Base-by-base conservation (phyloP, 2,329 filamentous ascomycete species). In the Periconia sp. region DNA sequence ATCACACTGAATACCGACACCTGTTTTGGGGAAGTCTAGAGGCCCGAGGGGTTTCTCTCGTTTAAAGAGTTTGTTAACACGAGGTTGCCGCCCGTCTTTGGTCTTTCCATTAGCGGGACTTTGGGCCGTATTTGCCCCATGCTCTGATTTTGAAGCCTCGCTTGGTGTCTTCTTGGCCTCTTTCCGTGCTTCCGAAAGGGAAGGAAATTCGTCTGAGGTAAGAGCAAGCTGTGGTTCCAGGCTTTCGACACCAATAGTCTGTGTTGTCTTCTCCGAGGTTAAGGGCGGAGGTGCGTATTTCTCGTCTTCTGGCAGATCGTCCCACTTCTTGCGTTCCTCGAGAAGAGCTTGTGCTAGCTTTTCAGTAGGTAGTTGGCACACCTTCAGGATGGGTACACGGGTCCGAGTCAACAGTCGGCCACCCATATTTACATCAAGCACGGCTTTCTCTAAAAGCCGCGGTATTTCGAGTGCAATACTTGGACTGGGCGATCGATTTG, bases 1-100 rank as follows among this genome's bases (percentile, higher is more conserved):
- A 68, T 96, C 91, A 69, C 90, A 94, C 69, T 92, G 90, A 14
- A 93, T 89, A n/a, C 91, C 91, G 27, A 88, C 83, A 3, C 87
- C 87, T 9, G 79, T 78, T 65, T 90, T 90, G 6, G 90, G 89
- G 53, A 93, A 93, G 70, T 94, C 91, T 2, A 95, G 82, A 11
- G 77, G 77, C 0, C 79, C 79, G 11, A 73, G 66, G 18, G 71
- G 71, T 53, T 77, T 78, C 56, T 81, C 79, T 18, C 79, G 74
- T 1, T 69, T 66, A 78, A 78, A 81, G 9, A 61, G 50, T 45
- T 64, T 72, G 27, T 70, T 68, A 2, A 52, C 44, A 23, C 62
- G 69, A 23, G 57, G 57, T 15, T 63, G 60, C 1, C 60, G 63
- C 10, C 15, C 33, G 18, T 64, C 58, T 44, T 68, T 56, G n/a